These are phyloP conservation scores for Pyrenula aspistea DNA, from an alignment of 495 filamentous ascomycete genomes.

Conservation along the genomic window DNA sequence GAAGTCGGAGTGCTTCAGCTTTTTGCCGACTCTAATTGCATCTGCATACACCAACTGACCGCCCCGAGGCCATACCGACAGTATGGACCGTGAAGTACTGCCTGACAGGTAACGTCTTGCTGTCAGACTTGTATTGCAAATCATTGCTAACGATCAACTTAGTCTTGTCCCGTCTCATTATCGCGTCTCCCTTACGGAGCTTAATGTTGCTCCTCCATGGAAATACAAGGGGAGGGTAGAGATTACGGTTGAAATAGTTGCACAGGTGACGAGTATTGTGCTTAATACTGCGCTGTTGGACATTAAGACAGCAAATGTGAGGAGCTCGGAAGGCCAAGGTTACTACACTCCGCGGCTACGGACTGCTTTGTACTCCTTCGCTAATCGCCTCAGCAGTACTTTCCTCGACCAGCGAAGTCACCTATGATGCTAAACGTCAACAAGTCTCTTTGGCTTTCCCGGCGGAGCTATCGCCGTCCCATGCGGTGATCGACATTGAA, in stretches of 20 bases:
- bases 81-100: background rate
- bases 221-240: slow-evolving; percentile 72
- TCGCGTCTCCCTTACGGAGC: slow-evolving; percentile 63
- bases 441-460: slow-evolving; percentile 62
- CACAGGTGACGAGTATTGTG: slow-evolving; percentile 55
- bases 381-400: background rate
- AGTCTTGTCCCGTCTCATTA: slow-evolving; percentile 55
- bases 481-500: slow-evolving; percentile 55
- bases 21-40: no score
- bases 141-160: background rate
- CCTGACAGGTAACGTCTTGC: background rate
- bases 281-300: slow-evolving; percentile 50
- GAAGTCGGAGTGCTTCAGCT: no score
- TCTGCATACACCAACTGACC: no score
- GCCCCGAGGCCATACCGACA: no score
- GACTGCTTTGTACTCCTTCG: slow-evolving; percentile 6
- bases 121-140: no score
- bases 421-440: slow-evolving; percentile 71
- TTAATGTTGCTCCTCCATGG: slow-evolving; percentile 63
- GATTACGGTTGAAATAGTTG: slow-evolving; percentile 47
- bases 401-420: slow-evolving; percentile 50
- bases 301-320: slow-evolving; percentile 18
- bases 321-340: background rate
- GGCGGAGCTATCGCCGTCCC: slow-evolving; percentile 45
- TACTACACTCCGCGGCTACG: background rate